Percentiles rank a stretch among this genome's conserved stretches.
These are phyloP conservation scores for Colletotrichum somersetense DNA, from an alignment of 2,329 filamentous ascomycete species.

Conservation along the genomic window DNA sequence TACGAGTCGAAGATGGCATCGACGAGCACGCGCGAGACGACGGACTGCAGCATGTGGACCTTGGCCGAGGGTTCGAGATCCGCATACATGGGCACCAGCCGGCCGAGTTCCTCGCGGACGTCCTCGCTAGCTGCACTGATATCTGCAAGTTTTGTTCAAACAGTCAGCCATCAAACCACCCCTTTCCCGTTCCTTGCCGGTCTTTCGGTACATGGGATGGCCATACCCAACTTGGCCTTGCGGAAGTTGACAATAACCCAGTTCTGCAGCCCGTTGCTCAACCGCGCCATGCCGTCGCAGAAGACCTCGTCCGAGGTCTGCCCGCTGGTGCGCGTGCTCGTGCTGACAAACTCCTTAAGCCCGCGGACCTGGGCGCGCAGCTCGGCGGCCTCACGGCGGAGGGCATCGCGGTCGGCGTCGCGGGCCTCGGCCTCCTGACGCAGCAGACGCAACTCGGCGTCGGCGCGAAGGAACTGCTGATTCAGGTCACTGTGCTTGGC, in stretches of 20 bases:
- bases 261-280: slow-evolving; percentile 78
- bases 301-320: slow-evolving; percentile 77
- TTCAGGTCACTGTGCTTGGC: slow-evolving; percentile 65
- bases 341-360: slow-evolving; percentile 79
- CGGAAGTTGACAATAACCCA: slow-evolving; percentile 80
- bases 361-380: slow-evolving; percentile 72
- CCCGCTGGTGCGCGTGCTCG: slow-evolving; percentile 71
- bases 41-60: slow-evolving; percentile 72
- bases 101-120: slow-evolving; percentile 57
- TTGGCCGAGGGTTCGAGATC: slow-evolving; percentile 67
- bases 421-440: slow-evolving; percentile 62
- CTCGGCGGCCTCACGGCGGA: slow-evolving; percentile 66
- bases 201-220: neutral
- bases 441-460: slow-evolving; percentile 66
- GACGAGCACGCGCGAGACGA: slow-evolving; percentile 70
- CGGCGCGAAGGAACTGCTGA: slow-evolving; percentile 64
- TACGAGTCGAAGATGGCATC: slow-evolving; percentile 72
- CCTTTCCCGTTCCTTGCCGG: neutral
- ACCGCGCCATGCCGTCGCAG: slow-evolving; percentile 69
- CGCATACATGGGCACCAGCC: slow-evolving; percentile 70
- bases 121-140: slow-evolving; percentile 56
- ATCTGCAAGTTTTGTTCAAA: slow-evolving; percentile 53
- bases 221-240: slow-evolving; percentile 68
- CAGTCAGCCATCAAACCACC: slow-evolving; percentile 27
- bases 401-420: slow-evolving; percentile 61